These are phyloP conservation scores for Pelargonium fulgidum DNA, from an alignment of 441 rosid species.

Conservation along the genomic window DNA sequence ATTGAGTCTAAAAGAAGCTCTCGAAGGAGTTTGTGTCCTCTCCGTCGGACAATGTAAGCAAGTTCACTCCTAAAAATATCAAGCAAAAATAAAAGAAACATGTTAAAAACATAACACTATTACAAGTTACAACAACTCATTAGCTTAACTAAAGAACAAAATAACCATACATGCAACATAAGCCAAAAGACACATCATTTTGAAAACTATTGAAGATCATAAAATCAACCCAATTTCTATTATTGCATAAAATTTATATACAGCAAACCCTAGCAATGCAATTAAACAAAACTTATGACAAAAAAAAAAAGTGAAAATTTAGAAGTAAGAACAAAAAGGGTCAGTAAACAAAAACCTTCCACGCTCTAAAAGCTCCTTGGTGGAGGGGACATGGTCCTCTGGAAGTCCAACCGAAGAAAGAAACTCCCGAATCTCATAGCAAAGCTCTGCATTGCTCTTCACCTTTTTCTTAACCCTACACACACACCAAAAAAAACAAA, in stretches of 20 bases:
- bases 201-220: not conserved
- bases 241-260: constrained; percentile 1
- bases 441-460: constrained; percentile 69
- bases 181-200: not conserved
- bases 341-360: constrained; percentile 51
- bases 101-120: too few species aligned
- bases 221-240: not conserved
- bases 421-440: constrained; percentile 57
- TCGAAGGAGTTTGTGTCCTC: constrained; percentile 63
- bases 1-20: constrained; percentile 51
- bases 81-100: too few species aligned
- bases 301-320: not conserved
- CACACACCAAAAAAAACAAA: constrained; percentile 13
- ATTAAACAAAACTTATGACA: not conserved
- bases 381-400: constrained; percentile 57
- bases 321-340: not conserved
- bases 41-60: constrained; percentile 73
- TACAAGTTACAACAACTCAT: too few species aligned
- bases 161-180: too few species aligned
- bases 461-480: constrained; percentile 53
- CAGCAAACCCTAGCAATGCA: not conserved
- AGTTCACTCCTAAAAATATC: constrained; percentile 61
- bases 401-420: constrained; percentile 56
- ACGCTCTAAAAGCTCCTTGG: constrained; percentile 61
- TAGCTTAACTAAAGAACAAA: too few species aligned